Evolutionary conservation across 1,284 basidiomycete genomes (phyloP).

Genomic region (Melampsora occidentalis): DNA sequence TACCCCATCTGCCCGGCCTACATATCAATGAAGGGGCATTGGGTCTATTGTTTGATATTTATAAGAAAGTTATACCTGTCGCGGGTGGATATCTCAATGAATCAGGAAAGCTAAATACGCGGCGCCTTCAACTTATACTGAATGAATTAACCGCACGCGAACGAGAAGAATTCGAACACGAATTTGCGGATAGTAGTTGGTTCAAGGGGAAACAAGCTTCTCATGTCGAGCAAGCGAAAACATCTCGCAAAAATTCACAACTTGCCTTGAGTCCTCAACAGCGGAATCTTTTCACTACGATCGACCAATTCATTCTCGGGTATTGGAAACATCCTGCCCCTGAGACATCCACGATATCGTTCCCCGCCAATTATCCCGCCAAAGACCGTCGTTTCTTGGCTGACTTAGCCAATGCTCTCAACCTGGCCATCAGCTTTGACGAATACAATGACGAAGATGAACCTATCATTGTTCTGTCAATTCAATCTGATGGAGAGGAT

Average conservation of each 20-base stretch:
- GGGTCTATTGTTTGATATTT: slow-evolving; percentile 52
- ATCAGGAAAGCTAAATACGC: slow-evolving; percentile 74
- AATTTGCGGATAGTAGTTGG: slow-evolving; percentile 82
- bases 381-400: slow-evolving; percentile 71
- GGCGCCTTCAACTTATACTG: slow-evolving; percentile 78
- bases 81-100: slow-evolving; percentile 89
- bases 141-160: slow-evolving; percentile 77
- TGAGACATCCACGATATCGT: slow-evolving; percentile 53
- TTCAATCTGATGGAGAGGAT: not conserved
- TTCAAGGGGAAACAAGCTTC: slow-evolving; percentile 82
- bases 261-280: slow-evolving; percentile 59
- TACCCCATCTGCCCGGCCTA: slow-evolving; percentile 53
- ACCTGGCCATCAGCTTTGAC: slow-evolving; percentile 77
- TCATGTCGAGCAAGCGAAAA: slow-evolving; percentile 49
- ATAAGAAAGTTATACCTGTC: slow-evolving; percentile 49
- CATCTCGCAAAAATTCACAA: slow-evolving; percentile 53
- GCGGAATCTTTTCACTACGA: slow-evolving; percentile 69
- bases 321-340: slow-evolving; percentile 44
- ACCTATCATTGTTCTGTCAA: not conserved
- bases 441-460: slow-evolving; percentile 63
- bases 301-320: slow-evolving; percentile 66
- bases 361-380: slow-evolving; percentile 22
- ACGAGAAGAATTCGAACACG: slow-evolving; percentile 81
- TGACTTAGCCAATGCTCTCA: slow-evolving; percentile 69
- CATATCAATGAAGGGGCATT: slow-evolving; percentile 54